Evolutionary conservation across 176 grass and related monocot species (phyloP).

Genomic region (Puya raimondii): DNA sequence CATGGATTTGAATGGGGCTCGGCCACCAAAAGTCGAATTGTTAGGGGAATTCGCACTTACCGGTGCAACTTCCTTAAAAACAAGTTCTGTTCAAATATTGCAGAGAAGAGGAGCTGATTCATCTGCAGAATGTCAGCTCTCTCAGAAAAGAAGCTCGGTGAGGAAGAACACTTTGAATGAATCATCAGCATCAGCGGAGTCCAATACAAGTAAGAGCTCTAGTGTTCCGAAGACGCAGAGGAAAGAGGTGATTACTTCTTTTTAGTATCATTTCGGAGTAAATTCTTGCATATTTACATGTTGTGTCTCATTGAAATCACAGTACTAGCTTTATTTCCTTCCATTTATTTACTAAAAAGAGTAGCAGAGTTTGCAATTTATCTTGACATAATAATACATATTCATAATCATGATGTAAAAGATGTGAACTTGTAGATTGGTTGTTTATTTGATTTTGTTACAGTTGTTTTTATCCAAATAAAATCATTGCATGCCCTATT

Average conservation of each 20-base stretch:
- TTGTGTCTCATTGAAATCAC: not conserved
- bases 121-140: not conserved
- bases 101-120: not conserved
- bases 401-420: too few relatives aligned
- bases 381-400: too few relatives aligned
- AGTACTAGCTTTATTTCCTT: not conserved
- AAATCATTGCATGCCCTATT: too few relatives aligned
- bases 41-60: slow-evolving; percentile 32
- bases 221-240: not conserved
- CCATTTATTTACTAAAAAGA: not conserved
- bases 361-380: too few relatives aligned
- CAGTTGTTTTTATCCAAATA: too few relatives aligned
- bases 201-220: not conserved
- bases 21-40: slow-evolving; percentile 28
- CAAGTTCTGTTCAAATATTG: slow-evolving; percentile 9
- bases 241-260: not conserved
- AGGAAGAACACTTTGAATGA: not conserved
- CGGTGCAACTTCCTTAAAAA: slow-evolving; percentile 4
- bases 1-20: slow-evolving; percentile 6
- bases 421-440: not conserved
- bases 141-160: not conserved
- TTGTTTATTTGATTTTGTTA: too few relatives aligned
- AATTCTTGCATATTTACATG: not conserved
- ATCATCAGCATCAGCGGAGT: not conserved
- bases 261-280: not conserved